Evolutionary conservation across 768 basidiomycete species (phyloP), one percentile per base, ranked within the genome.

Genomic region (Boletus tomentosulus): DNA sequence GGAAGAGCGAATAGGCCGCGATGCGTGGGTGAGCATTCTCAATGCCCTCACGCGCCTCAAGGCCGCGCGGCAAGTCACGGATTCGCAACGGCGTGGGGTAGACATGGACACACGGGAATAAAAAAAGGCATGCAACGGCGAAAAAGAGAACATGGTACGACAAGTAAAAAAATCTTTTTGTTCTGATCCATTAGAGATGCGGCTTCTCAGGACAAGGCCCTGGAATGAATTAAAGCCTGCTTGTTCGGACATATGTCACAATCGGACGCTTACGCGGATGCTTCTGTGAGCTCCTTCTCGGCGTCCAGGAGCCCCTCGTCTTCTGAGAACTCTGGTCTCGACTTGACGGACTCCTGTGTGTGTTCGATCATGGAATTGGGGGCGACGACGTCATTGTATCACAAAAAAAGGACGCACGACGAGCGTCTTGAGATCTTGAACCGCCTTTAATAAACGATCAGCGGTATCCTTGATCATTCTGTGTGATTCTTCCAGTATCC

Each of bases 401-500:
- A 53, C 57, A 59, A 57, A 64, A 59, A 57, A 59, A 51, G 31
- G 9, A 82, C 89, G 57, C 67, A 94, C 92, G 50, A 91, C 67
- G 44, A 91, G 70, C 54, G 80, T 78, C 58, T 77, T 73, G 55
- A 94, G 76, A 51, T 88, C 87, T 52, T 74, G 82, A 30, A 76
- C 75, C 31, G 82, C 84, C 62, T 76, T 80, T 45, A 76, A 80
- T n/a, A 91, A 72, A 45, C 87, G 79, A 51, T 68, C 76, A 51
- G 74, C 72, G 22, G 85, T 78, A 65, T 92, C 89, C 48, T 71
- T 71, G 55, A 92, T 79, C 91, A 95, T 91, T 76, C 83, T 90
- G 57, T 81, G 73, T 41, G 86, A 85, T 74, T 95, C 92, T 53
- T 88, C 84, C 46, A 85, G 71, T 73, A 92, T 74, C 63, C 78